These are phyloP conservation scores for Helianthus annuus DNA, from an alignment of 129 eudicot species.

Conservation along the genomic window DNA sequence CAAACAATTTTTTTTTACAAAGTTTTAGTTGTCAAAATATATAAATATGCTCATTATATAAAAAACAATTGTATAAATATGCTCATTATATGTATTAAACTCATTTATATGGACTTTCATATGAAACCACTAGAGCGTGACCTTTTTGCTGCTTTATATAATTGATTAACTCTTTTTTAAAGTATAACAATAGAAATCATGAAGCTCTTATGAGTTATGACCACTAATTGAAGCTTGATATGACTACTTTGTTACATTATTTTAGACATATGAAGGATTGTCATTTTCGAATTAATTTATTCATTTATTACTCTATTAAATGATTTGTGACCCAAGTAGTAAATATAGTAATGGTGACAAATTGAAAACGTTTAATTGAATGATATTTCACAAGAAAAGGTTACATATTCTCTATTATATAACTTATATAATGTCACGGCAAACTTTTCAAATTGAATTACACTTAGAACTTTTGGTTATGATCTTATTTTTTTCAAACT, in stretches of 20 bases:
- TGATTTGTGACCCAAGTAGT: background rate
- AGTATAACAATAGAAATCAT: background rate
- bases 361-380: background rate
- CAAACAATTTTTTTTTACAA: no score
- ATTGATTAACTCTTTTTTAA: background rate
- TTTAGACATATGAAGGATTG: background rate
- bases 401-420: no score
- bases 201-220: background rate
- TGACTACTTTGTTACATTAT: background rate
- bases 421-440: no score
- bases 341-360: background rate
- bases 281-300: background rate
- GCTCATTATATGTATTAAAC: background rate
- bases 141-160: background rate
- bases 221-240: background rate
- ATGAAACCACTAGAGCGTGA: background rate
- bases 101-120: background rate
- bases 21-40: no score
- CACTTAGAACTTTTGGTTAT: no score
- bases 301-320: constrained; percentile 4
- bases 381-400: no score
- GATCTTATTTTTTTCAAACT: no score
- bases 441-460: no score
- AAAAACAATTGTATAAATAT: no score
- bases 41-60: no score